Conservation (phyloP, 441 rosid species). For the Gossypium trilobum region DNA sequence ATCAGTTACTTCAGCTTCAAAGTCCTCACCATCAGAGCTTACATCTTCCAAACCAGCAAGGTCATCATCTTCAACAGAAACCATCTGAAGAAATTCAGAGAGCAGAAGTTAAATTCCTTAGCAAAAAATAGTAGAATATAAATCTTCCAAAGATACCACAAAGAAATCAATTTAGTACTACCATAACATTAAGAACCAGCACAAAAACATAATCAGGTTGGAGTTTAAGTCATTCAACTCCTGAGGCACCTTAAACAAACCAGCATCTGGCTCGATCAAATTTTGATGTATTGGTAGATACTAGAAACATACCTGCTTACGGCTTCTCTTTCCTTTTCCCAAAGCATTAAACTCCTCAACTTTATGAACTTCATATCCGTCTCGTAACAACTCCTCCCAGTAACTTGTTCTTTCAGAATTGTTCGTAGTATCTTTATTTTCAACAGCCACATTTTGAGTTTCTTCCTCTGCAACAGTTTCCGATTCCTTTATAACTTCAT, state of each 20-base stretch:
- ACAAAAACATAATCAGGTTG: background rate
- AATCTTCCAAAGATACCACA: background rate
- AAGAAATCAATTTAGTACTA: background rate
- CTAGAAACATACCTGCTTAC: conserved; percentile 66
- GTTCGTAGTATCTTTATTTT: conserved; percentile 40
- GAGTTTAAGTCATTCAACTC: background rate
- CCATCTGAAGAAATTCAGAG: conserved; percentile 50
- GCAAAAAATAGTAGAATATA: background rate
- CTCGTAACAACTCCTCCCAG: conserved; percentile 92
- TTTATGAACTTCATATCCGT: conserved; percentile 66
- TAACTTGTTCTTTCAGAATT: conserved; percentile 62
- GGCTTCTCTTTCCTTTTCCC: conserved; percentile 90
- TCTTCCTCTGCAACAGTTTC: conserved; percentile 59
- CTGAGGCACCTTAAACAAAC: background rate
- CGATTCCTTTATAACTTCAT: conserved; percentile 78
- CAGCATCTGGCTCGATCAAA: background rate
- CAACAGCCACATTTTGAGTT: conserved; percentile 51
- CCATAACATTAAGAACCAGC: background rate
- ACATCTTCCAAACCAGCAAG: conserved; percentile 98
- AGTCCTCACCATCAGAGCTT: conserved; percentile 90
- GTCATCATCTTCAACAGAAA: conserved; percentile 95
- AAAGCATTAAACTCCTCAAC: conserved; percentile 70
- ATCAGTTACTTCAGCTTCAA: conserved; percentile 83
- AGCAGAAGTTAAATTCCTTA: background rate
- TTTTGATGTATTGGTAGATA: background rate